A percentile compares a stretch with the other conserved stretches of the same genome.
phyloP scores from a whole-genome alignment of 176 grass and related monocot genomes.

The Triticum aestivum region DNA sequence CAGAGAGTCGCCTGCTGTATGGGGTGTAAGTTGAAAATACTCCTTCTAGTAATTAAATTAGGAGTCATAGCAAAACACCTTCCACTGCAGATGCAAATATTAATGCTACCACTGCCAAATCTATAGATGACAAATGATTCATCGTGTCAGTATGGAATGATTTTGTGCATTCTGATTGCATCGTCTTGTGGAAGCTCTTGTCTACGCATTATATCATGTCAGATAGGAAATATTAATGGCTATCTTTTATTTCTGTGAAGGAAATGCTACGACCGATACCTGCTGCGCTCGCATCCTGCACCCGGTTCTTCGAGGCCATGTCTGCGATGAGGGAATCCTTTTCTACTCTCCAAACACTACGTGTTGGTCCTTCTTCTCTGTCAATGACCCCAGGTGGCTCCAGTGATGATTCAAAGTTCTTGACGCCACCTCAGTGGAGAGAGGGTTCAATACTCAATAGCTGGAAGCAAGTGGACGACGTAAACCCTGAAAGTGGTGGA shows the following conservation, averaged over 20 bases:
- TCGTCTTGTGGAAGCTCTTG: not conserved
- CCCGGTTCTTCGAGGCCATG: conserved; percentile 98
- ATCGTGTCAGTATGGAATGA: not conserved
- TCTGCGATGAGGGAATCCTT: conserved; percentile 99
- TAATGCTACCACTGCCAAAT: not conserved
- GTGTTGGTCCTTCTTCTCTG: conserved; percentile 52
- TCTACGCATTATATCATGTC: not conserved
- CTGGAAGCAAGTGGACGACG: conserved; percentile 50
- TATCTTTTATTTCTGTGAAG: conserved; percentile 39
- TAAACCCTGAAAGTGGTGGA: conserved; percentile 31
- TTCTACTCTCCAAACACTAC: conserved; percentile 74
- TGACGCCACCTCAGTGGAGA: conserved; percentile 58
- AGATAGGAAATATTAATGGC: not conserved
- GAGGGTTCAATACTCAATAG: conserved; percentile 39
- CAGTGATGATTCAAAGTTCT: conserved; percentile 54
- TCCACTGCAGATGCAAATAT: not conserved
- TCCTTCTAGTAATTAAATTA: not conserved
- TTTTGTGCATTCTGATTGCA: not conserved
- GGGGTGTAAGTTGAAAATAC: conserved; percentile 67
- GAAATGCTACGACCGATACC: conserved; percentile 97
- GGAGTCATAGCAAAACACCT: not conserved
- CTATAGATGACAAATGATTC: not conserved
- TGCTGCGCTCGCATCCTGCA: conserved; percentile 92
- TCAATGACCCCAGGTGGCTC: conserved; percentile 43
- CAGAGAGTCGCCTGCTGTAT: conserved; percentile 89